phyloP scores from a whole-genome alignment of 2,329 filamentous ascomycete genomes.

The Seiridium unicorne region DNA sequence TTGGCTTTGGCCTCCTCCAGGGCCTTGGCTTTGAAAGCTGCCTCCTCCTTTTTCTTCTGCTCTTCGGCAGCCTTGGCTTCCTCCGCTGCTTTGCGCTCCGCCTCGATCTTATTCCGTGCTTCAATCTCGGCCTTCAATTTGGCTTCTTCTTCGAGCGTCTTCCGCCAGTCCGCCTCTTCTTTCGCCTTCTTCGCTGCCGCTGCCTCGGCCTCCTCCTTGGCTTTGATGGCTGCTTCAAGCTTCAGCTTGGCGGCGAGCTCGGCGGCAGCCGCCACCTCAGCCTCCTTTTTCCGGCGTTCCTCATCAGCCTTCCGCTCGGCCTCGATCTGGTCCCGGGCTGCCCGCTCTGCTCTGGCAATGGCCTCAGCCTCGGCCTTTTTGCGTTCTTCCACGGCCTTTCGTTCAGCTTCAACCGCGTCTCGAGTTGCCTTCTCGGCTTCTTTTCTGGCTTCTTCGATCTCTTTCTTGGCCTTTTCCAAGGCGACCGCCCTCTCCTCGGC shows the following conservation, averaged over 20 bases:
- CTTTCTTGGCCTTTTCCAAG: conserved; percentile 41
- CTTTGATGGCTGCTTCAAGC: conserved; percentile 40
- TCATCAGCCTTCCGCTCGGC: conserved; percentile 38
- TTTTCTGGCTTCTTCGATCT: conserved; percentile 44
- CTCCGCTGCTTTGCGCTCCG: conserved; percentile 22
- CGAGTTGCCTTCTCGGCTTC: conserved; percentile 44
- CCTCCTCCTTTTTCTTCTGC: conserved; percentile 51
- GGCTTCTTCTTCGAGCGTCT: conserved; percentile 45
- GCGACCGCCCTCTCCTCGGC: conserved; percentile 33
- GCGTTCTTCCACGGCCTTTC: conserved; percentile 28
- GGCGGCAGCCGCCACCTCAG: conserved; percentile 43
- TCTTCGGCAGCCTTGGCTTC: conserved; percentile 24
- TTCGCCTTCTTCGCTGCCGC: conserved; percentile 32
- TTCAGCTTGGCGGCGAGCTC: conserved; percentile 44
- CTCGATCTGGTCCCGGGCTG: conserved; percentile 32
- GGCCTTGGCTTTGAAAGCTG: conserved; percentile 50
- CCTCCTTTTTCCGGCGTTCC: conserved; percentile 40
- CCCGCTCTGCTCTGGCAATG: conserved; percentile 30
- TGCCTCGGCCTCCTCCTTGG: conserved; percentile 42
- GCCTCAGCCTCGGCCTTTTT: conserved; percentile 20
- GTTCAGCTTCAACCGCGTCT: conserved; percentile 36
- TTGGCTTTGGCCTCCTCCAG: conserved; percentile 46
- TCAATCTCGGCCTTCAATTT: conserved; percentile 34
- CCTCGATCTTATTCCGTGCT: conserved; percentile 42
- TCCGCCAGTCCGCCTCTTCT: conserved; percentile 37